Evolutionary conservation across 805 yeast species (phyloP).

Genomic region (Kodamaea jinghongensis): DNA sequence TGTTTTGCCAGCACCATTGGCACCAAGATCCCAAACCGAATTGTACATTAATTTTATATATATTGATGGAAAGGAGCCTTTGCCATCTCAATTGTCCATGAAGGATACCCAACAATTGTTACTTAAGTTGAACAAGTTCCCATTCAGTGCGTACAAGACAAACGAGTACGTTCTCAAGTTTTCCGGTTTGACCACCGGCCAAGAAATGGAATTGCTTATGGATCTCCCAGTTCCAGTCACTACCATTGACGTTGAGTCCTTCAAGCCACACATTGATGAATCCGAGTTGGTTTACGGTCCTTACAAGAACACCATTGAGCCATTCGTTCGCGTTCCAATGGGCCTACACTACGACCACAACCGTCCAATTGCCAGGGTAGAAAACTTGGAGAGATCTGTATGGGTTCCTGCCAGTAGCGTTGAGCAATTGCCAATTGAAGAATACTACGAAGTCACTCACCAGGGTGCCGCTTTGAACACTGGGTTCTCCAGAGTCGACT

Average conservation of each 20-base stretch:
- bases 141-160: conserved; percentile 64
- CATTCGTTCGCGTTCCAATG: conserved; percentile 49
- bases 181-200: conserved; percentile 45
- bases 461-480: conserved; percentile 63
- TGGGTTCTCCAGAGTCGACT: conserved; percentile 81
- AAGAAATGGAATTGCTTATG: conserved; percentile 39
- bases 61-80: conserved; percentile 50
- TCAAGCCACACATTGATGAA: conserved; percentile 37
- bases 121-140: conserved; percentile 51
- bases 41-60: conserved; percentile 50
- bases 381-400: conserved; percentile 62
- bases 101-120: conserved; percentile 59
- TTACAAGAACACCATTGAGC: conserved; percentile 34
- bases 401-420: conserved; percentile 89
- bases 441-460: conserved; percentile 78
- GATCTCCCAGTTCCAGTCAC: conserved; percentile 10
- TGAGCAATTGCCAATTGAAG: conserved; percentile 69
- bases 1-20: conserved; percentile 60
- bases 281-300: conserved; percentile 57
- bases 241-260: conserved; percentile 18
- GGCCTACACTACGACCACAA: conserved; percentile 63
- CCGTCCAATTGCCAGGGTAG: conserved; percentile 60
- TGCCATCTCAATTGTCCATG: conserved; percentile 62
- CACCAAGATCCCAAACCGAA: conserved; percentile 54
- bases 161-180: conserved; percentile 41